Evolutionary conservation across 2,329 filamentous ascomycete species (phyloP), one percentile per base, ranked within the genome.

Genomic region (Neopestalotiopsis rosae): DNA sequence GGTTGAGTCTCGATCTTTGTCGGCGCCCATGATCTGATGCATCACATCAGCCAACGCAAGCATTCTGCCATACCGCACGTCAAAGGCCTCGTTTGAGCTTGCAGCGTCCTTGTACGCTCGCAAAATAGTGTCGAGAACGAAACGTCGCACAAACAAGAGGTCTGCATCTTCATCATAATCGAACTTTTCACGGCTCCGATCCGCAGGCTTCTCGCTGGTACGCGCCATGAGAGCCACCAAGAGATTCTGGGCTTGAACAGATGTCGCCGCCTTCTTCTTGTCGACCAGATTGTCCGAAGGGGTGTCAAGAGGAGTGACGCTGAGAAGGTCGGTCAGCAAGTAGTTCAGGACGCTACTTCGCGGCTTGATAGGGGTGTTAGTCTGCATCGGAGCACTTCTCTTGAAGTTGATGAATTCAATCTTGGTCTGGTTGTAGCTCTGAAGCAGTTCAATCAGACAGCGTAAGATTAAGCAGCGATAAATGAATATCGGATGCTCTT

Each of bases 371-470:
- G 96, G 96, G 1, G 96, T 98, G 67, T 90, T 91, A 12, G 91
- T 91, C 74, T 94, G 91, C 59, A 94, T 88, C 61, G 95, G 94
- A 6, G 94, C 92, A 77, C 95, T 97, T 70, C 95, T 91, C 73
- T 97, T 98, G 83, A 98, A 99, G 80, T 98, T 98, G 84, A 99
- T 98, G 78, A 99, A 98, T 78, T 99, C 97, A 58, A 99, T 90
- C 85, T 99, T 99, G 9, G 94, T 94, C 67, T 94, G 91, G 74
- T 94, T 97, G 82, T 98, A 99, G 76, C 92, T 97, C 68, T 93
- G 91, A 14, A 99, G 85, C 14, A 99, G 88, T 80, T 99, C 96
- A 0, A 94, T 91, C 52, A 99, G 84, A 76, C 95, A 97, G 77
- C 96, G 94, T 40, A 99, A 87, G 65, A 99, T 84, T 83, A 98